Percentiles rank a stretch among this genome's conserved stretches.
Evolutionary conservation across 2,329 filamentous ascomycete genomes (phyloP).

Genomic region (Tolypocladium ovalisporum): DNA sequence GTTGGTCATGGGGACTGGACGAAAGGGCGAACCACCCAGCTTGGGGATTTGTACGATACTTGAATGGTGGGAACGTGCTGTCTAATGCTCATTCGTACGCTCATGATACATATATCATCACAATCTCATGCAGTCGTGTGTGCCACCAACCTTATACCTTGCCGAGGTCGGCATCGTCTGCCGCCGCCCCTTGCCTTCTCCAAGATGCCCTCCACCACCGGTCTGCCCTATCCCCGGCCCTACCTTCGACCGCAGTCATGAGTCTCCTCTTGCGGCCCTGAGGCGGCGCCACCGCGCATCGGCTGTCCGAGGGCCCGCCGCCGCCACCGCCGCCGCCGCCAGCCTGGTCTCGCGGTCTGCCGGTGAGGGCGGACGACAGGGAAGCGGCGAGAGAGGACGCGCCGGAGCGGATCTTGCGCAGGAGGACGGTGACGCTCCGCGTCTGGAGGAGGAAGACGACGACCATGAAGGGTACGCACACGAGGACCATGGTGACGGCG

Average conservation of each 20-base stretch:
- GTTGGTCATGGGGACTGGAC: background rate
- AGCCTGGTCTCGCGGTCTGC: background rate
- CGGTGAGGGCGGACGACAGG: background rate
- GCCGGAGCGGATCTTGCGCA: constrained; percentile 7
- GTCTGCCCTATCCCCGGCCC: background rate
- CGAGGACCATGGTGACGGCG: constrained; percentile 53
- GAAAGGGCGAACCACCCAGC: background rate
- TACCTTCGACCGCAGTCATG: constrained; percentile 1
- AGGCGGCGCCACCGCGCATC: background rate
- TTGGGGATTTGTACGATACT: background rate
- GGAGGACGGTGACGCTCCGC: constrained; percentile 20
- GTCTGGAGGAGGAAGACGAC: constrained; percentile 35
- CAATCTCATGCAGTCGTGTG: background rate
- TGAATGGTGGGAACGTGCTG: background rate
- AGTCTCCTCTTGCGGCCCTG: constrained; percentile 9
- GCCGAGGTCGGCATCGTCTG: constrained; percentile 2
- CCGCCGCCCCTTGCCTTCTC: background rate
- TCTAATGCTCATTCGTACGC: background rate
- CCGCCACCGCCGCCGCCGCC: background rate
- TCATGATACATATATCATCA: background rate
- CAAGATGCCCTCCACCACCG: constrained; percentile 1
- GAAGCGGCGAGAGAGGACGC: background rate
- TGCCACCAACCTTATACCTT: background rate
- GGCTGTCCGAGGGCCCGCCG: background rate
- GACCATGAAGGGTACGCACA: constrained; percentile 39